phyloP scores from a whole-genome alignment of 2,329 filamentous ascomycete species.

The Fusarium mundagurra region DNA sequence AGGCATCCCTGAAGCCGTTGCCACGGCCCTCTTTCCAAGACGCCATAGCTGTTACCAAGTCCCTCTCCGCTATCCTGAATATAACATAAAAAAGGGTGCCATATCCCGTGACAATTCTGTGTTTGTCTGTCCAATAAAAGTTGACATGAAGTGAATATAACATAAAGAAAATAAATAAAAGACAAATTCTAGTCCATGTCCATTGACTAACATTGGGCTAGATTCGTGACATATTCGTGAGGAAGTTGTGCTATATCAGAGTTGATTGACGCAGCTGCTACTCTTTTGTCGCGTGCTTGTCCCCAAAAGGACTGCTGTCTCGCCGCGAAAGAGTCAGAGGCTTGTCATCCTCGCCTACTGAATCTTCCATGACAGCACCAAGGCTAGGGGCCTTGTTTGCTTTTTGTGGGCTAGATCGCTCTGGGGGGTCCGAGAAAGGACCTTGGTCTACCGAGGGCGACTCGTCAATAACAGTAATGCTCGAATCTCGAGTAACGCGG shows the following conservation, averaged over 20 bases:
- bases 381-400: conserved; percentile 56
- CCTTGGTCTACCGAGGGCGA: conserved; percentile 63
- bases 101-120: conserved; percentile 36
- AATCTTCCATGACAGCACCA: conserved; percentile 65
- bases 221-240: conserved; percentile 36
- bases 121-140: conserved; percentile 39
- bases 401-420: conserved; percentile 42
- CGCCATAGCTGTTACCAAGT: conserved; percentile 43
- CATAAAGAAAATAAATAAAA: conserved; percentile 9
- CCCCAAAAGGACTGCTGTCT: conserved; percentile 63
- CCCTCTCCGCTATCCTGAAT: conserved; percentile 33
- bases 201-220: conserved; percentile 18
- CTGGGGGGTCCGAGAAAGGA: conserved; percentile 68
- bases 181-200: conserved; percentile 23
- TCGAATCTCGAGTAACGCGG: conserved; percentile 51
- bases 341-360: conserved; percentile 51
- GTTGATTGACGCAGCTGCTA: conserved; percentile 36
- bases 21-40: conserved; percentile 43
- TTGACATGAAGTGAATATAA: conserved; percentile 39
- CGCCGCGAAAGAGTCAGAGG: conserved; percentile 43
- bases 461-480: conserved; percentile 60
- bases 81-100: conserved; percentile 37
- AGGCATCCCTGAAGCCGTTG: conserved; percentile 44
- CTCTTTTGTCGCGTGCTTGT: conserved; percentile 66
- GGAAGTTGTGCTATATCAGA: conserved; percentile 26